phyloP scores from a whole-genome alignment of 2,329 filamentous ascomycete genomes.

The Talaromyces marneffei region DNA sequence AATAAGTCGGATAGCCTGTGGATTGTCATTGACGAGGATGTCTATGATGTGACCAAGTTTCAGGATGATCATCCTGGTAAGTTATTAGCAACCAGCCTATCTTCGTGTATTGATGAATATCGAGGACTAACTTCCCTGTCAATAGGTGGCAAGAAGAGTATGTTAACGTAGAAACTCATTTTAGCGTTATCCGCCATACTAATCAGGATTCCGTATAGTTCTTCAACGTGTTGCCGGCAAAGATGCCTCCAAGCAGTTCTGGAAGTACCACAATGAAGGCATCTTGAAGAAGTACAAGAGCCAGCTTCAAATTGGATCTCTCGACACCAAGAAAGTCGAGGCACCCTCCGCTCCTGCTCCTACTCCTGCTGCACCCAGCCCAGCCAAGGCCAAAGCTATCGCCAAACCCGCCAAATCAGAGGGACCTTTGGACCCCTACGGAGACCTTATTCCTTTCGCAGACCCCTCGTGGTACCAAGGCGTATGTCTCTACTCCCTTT shows the following conservation, averaged over 20 bases:
- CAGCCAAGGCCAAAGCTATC: slow-evolving; percentile 53
- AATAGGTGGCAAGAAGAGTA: slow-evolving; percentile 66
- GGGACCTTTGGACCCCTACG: slow-evolving; percentile 77
- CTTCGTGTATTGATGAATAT: background rate
- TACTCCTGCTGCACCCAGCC: slow-evolving; percentile 45
- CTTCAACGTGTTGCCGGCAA: slow-evolving; percentile 61
- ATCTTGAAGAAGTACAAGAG: slow-evolving; percentile 59
- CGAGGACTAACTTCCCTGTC: slow-evolving; percentile 3
- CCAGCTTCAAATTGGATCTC: slow-evolving; percentile 60
- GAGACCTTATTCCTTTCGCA: slow-evolving; percentile 80
- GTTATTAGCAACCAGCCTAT: slow-evolving; percentile 11
- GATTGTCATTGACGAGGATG: slow-evolving; percentile 89
- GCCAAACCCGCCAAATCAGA: slow-evolving; percentile 48
- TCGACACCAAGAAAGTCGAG: slow-evolving; percentile 73
- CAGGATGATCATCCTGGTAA: slow-evolving; percentile 69
- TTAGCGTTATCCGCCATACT: background rate
- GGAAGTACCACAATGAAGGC: slow-evolving; percentile 59
- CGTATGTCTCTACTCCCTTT: slow-evolving; percentile 50
- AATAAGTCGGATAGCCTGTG: slow-evolving; percentile 81
- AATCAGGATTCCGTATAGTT: slow-evolving; percentile 37
- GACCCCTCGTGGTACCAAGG: slow-evolving; percentile 94
- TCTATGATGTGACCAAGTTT: slow-evolving; percentile 89
- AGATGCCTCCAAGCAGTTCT: slow-evolving; percentile 63
- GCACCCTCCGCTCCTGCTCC: slow-evolving; percentile 49
- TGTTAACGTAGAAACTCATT: slow-evolving; percentile 19